phyloP scores from a whole-genome alignment of 108 stramenopile genomes.

The Epipyxis sp. region DNA sequence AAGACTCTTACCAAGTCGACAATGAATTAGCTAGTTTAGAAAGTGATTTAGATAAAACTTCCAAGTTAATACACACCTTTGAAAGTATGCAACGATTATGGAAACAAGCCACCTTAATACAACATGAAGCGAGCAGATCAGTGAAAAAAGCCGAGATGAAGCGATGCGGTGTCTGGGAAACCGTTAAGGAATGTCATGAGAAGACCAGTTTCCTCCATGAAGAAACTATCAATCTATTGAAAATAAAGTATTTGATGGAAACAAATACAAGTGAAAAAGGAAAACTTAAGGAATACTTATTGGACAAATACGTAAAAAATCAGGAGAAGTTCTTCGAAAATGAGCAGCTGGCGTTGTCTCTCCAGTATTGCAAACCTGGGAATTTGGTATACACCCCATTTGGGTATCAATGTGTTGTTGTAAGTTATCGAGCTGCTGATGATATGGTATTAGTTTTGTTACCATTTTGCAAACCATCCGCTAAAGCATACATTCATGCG shows the following conservation, averaged over 20 bases:
- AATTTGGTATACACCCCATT: conserved; percentile 38
- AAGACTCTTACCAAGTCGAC: conserved; percentile 34
- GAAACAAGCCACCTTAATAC: conserved; percentile 42
- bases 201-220: conserved; percentile 41
- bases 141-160: conserved; percentile 46
- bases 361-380: conserved; percentile 42
- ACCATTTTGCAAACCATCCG: conserved; percentile 7
- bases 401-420: conserved; percentile 38
- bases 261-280: too few relatives aligned
- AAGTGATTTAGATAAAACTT: conserved; percentile 28
- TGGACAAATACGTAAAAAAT: neutral
- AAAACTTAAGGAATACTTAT: neutral
- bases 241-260: neutral
- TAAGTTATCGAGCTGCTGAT: conserved; percentile 39
- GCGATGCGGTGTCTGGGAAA: conserved; percentile 13
- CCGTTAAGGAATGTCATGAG: conserved; percentile 30
- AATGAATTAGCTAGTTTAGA: conserved; percentile 31
- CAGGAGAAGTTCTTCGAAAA: neutral
- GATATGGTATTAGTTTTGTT: conserved; percentile 1
- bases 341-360: neutral
- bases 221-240: neutral
- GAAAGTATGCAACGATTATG: conserved; percentile 19
- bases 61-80: neutral
- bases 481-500: neutral
- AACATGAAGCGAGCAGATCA: conserved; percentile 39